Conservation (phyloP, 1,139 yeast species). For the Hyphopichia burtonii region DNA sequence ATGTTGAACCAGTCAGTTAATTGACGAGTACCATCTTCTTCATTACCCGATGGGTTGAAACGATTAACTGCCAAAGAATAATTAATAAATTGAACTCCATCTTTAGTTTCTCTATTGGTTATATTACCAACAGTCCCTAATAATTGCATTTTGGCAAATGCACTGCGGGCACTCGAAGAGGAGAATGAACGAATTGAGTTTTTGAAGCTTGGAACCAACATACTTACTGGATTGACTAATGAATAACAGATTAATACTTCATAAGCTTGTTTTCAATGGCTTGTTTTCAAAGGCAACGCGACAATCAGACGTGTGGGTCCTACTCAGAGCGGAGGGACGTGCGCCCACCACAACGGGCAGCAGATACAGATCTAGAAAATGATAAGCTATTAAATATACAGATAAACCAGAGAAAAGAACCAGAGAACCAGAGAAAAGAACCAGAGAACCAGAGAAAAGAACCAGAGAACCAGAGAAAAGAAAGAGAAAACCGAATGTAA, state of each 20-base stretch:
- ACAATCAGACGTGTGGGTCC: too few relatives aligned
- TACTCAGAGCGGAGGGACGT: too few relatives aligned
- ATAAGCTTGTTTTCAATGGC: background rate
- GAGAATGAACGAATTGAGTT: conserved; percentile 31
- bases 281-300: background rate
- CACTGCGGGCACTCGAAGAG: conserved; percentile 26
- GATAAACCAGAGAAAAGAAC: too few relatives aligned
- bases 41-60: conserved; percentile 29
- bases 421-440: too few relatives aligned
- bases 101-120: conserved; percentile 36
- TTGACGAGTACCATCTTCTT: conserved; percentile 18
- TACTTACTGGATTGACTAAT: background rate
- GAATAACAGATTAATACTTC: too few relatives aligned
- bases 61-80: conserved; percentile 47
- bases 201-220: background rate
- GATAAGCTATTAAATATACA: too few relatives aligned
- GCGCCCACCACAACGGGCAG: too few relatives aligned
- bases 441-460: too few relatives aligned
- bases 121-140: conserved; percentile 44
- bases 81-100: conserved; percentile 37
- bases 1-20: conserved; percentile 44
- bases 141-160: conserved; percentile 44
- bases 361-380: conserved; percentile 1
- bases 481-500: background rate
- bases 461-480: background rate